These are phyloP conservation scores for Aspergillus caelatus DNA, from an alignment of 2,329 filamentous ascomycete species.

Conservation along the genomic window DNA sequence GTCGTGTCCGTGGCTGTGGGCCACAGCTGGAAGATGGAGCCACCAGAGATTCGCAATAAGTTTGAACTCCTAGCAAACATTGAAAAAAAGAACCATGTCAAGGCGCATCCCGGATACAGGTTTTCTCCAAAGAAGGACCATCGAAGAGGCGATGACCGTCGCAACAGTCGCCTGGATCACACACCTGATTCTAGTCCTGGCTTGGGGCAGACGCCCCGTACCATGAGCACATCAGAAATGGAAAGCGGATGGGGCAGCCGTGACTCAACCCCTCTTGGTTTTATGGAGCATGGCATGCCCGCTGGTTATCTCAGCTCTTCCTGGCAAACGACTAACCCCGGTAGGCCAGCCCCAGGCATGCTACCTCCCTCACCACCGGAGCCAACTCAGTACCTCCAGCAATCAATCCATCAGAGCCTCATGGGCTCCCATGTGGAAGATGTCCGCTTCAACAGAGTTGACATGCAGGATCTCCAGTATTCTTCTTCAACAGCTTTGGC, in stretches of 20 bases:
- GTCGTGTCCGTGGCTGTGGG: constrained; percentile 87
- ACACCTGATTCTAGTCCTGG: constrained; percentile 24
- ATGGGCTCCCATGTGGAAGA: constrained; percentile 44
- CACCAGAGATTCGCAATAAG: constrained; percentile 68
- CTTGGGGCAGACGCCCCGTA: constrained; percentile 21
- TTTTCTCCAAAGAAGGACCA: constrained; percentile 68
- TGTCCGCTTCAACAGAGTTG: constrained; percentile 46
- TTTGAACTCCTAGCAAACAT: constrained; percentile 79
- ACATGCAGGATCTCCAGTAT: constrained; percentile 33
- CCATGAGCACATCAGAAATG: constrained; percentile 31
- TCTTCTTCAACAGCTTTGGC: constrained; percentile 41
- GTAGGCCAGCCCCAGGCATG: constrained; percentile 50
- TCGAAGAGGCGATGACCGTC: constrained; percentile 57
- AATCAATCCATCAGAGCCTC: constrained; percentile 48
- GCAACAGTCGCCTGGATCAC: constrained; percentile 33
- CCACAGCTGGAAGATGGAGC: constrained; percentile 81
- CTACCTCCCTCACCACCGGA: constrained; percentile 48
- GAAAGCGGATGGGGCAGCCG: constrained; percentile 35
- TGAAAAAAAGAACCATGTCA: constrained; percentile 81
- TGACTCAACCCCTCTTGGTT: constrained; percentile 39
- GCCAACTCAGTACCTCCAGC: constrained; percentile 56
- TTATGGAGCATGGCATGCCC: constrained; percentile 26
- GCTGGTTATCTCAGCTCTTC: constrained; percentile 47
- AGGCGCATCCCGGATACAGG: constrained; percentile 88
- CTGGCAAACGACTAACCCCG: constrained; percentile 57